A percentile compares a stretch with the other conserved stretches of the same genome.
phyloP scores from a whole-genome alignment of 2,329 filamentous ascomycete species.

The Huntiella omanensis region DNA sequence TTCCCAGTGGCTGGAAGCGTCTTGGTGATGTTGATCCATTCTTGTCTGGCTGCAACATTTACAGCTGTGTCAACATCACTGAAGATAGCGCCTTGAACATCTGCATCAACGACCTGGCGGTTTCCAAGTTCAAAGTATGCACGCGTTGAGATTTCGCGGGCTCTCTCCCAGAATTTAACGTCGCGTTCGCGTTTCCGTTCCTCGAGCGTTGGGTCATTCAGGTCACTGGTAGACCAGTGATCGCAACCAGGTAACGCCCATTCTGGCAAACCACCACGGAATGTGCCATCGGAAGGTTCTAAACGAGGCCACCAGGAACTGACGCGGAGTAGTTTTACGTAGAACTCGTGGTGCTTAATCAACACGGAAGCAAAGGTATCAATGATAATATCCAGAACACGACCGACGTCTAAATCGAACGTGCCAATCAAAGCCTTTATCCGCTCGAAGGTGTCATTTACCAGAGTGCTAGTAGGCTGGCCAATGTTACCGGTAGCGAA shows the following conservation, averaged over 20 bases:
- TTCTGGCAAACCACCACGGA: slow-evolving; percentile 50
- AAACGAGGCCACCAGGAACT: slow-evolving; percentile 94
- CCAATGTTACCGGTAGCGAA: slow-evolving; percentile 70
- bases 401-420: slow-evolving; percentile 89
- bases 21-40: slow-evolving; percentile 66
- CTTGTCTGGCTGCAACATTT: slow-evolving; percentile 37
- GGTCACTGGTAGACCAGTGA: slow-evolving; percentile 43
- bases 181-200: slow-evolving; percentile 48
- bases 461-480: slow-evolving; percentile 54
- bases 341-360: slow-evolving; percentile 84
- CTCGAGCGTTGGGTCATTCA: slow-evolving; percentile 43
- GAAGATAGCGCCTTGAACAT: slow-evolving; percentile 13
- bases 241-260: slow-evolving; percentile 65
- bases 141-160: slow-evolving; percentile 54
- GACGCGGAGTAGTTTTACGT: slow-evolving; percentile 74
- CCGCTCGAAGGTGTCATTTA: slow-evolving; percentile 72
- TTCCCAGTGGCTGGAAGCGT: slow-evolving; percentile 75
- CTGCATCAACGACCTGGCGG: slow-evolving; percentile 33
- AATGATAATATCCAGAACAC: slow-evolving; percentile 82
- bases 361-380: slow-evolving; percentile 89
- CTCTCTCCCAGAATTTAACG: slow-evolving; percentile 58
- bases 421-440: slow-evolving; percentile 91
- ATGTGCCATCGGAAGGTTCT: slow-evolving; percentile 19
- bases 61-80: slow-evolving; percentile 33
- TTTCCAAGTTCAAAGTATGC: slow-evolving; percentile 84